phyloP scores from a whole-genome alignment of 495 filamentous ascomycete genomes.

The Poronia punctata region DNA sequence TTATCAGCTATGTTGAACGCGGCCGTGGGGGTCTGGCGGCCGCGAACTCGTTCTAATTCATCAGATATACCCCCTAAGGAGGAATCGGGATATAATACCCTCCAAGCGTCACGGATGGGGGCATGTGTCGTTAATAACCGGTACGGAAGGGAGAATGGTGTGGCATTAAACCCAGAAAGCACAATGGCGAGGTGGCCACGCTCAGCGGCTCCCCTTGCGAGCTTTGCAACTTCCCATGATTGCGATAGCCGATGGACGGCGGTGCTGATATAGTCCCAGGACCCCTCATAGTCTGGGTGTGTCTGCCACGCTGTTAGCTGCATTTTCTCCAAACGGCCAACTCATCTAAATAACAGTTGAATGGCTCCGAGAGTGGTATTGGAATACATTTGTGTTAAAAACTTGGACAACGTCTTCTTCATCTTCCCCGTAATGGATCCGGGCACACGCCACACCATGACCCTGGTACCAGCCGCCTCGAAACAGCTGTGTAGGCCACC shows the following conservation, averaged over 20 bases:
- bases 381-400: conserved; percentile 74
- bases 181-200: conserved; percentile 79
- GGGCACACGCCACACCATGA: conserved; percentile 73
- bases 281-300: conserved; percentile 81
- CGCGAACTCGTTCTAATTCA: conserved; percentile 51
- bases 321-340: background rate
- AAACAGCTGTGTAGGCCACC: conserved; percentile 86
- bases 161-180: conserved; percentile 92
- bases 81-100: conserved; percentile 68
- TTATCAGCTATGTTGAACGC: conserved; percentile 70
- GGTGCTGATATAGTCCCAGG: conserved; percentile 65
- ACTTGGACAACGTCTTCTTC: conserved; percentile 72
- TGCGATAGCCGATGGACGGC: conserved; percentile 85
- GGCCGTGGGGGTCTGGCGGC: conserved; percentile 55
- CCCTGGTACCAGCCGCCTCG: conserved; percentile 93
- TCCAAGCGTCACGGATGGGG: conserved; percentile 78
- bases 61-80: conserved; percentile 65
- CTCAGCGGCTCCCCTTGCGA: conserved; percentile 78
- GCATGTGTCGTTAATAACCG: conserved; percentile 71
- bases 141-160: conserved; percentile 81
- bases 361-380: background rate
- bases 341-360: too few relatives aligned
- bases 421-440: conserved; percentile 63
- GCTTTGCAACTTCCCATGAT: conserved; percentile 93
- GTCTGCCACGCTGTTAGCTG: conserved; percentile 39